phyloP scores from a whole-genome alignment of 768 basidiomycete species.

The Rhodosporidiobolus odoratus region DNA sequence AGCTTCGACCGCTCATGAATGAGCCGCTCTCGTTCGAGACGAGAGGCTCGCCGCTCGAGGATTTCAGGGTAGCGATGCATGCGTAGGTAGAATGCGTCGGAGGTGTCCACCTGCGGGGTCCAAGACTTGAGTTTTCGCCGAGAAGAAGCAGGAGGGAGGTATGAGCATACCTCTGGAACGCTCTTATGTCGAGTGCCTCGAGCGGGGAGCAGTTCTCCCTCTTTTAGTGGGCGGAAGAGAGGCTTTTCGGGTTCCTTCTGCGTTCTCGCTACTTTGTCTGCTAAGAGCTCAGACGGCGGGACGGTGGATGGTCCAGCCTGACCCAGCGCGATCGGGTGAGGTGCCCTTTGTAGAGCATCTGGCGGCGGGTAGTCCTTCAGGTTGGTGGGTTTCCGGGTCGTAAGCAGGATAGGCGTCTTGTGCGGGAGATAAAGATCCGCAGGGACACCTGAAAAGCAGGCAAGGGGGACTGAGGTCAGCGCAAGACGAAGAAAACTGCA shows the following conservation, averaged over 20 bases:
- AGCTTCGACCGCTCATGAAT: conserved; percentile 37
- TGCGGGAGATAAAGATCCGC: not conserved
- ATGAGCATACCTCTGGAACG: conserved; percentile 8
- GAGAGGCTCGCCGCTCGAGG: conserved; percentile 32
- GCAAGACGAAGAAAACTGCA: not conserved
- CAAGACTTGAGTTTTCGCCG: too few relatives aligned
- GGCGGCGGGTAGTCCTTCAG: conserved; percentile 7
- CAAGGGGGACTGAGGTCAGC: not conserved
- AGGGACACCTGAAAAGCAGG: not conserved
- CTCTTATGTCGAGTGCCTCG: conserved; percentile 10
- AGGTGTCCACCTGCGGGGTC: conserved; percentile 29
- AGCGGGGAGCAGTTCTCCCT: conserved; percentile 14
- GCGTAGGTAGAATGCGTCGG: conserved; percentile 30
- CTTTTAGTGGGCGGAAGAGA: conserved; percentile 16
- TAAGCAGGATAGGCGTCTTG: conserved; percentile 27
- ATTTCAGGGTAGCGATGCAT: conserved; percentile 38
- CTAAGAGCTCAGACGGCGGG: not conserved
- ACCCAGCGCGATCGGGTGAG: not conserved
- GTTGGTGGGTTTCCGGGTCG: conserved; percentile 3
- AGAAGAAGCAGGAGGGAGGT: not conserved
- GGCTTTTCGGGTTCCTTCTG: not conserved
- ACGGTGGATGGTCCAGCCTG: not conserved
- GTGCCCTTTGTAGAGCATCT: not conserved
- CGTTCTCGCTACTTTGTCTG: not conserved
- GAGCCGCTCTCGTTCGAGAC: conserved; percentile 34